A percentile compares a stretch with the other conserved stretches of the same genome.
Evolutionary conservation across 805 yeast species (phyloP).

Genomic region (Wickerhamiella kurtzmanii): DNA sequence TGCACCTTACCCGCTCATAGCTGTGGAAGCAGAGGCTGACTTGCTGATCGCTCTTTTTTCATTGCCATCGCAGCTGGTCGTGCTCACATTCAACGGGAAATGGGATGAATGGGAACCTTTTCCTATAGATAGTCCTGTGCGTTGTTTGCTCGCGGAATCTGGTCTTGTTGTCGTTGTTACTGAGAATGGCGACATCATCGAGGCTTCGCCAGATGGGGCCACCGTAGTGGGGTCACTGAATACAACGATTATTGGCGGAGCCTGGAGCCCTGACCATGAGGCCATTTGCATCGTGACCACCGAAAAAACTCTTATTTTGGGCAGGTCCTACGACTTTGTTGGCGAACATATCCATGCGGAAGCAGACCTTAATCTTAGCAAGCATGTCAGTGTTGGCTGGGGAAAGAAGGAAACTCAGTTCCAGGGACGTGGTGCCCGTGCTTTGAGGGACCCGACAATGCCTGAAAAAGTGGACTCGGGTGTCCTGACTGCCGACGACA

Average conservation of each 20-base stretch:
- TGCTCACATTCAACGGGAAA: not conserved
- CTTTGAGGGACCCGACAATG: constrained; percentile 74
- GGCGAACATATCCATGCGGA: constrained; percentile 35
- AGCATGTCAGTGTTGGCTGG: constrained; percentile 96
- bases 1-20: constrained; percentile 5
- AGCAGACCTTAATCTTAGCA: constrained; percentile 50
- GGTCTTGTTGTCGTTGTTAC: constrained; percentile 54
- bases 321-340: constrained; percentile 34
- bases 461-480: constrained; percentile 62
- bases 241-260: constrained; percentile 53
- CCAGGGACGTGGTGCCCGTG: constrained; percentile 79
- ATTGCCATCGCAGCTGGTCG: not conserved
- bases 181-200: constrained; percentile 58
- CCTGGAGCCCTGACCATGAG: constrained; percentile 91
- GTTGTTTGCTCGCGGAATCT: constrained; percentile 38
- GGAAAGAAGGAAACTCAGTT: constrained; percentile 95
- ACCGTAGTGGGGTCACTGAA: constrained; percentile 81
- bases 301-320: constrained; percentile 30
- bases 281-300: constrained; percentile 48
- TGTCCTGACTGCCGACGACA: constrained; percentile 42
- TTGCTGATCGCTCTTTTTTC: constrained; percentile 5
- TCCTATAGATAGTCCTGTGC: constrained; percentile 3
- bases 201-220: constrained; percentile 38
- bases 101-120: constrained; percentile 8
- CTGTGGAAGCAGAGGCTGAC: constrained; percentile 5